Percentiles rank a stretch among this genome's conserved stretches.
These are phyloP conservation scores for Grosmannia penicillata DNA, from an alignment of 2,329 filamentous ascomycete genomes.

Conservation along the genomic window DNA sequence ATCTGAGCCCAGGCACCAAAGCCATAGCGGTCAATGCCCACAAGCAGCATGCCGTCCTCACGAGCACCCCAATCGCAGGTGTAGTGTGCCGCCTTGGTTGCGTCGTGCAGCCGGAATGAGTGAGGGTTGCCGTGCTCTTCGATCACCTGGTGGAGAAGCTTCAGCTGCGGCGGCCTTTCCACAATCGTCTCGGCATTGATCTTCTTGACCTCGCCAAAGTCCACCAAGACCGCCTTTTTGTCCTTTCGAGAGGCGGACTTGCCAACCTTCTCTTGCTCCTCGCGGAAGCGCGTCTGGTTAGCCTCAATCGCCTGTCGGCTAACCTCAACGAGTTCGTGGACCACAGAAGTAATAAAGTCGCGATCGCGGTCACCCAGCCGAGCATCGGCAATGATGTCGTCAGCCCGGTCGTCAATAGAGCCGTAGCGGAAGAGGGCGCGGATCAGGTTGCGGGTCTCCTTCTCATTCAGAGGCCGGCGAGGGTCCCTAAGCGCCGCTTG, in stretches of 20 bases:
- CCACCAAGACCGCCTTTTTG: constrained; percentile 90
- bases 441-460: constrained; percentile 85
- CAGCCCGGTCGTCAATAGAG: constrained; percentile 71
- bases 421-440: constrained; percentile 84
- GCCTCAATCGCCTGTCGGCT: constrained; percentile 45
- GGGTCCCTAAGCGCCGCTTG: constrained; percentile 66
- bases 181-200: constrained; percentile 92
- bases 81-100: constrained; percentile 84
- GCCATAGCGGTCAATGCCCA: constrained; percentile 84
- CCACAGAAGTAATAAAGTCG: constrained; percentile 60
- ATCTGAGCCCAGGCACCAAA: constrained; percentile 95
- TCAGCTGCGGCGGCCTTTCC: constrained; percentile 80
- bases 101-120: constrained; percentile 77
- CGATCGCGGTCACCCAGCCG: constrained; percentile 70
- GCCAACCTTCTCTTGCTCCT: constrained; percentile 68
- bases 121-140: constrained; percentile 52
- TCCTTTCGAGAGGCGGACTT: constrained; percentile 91
- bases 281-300: constrained; percentile 57
- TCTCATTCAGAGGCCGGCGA: constrained; percentile 76
- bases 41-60: constrained; percentile 92
- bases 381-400: constrained; percentile 79
- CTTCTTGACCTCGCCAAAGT: constrained; percentile 85
- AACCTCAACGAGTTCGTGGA: constrained; percentile 55
- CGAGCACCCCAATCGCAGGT: constrained; percentile 81
- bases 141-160: constrained; percentile 64